Percentiles rank a stretch among this genome's conserved stretches.
Conservation (phyloP, 139 green algal species). For the Bryopsis sp. region DNA sequence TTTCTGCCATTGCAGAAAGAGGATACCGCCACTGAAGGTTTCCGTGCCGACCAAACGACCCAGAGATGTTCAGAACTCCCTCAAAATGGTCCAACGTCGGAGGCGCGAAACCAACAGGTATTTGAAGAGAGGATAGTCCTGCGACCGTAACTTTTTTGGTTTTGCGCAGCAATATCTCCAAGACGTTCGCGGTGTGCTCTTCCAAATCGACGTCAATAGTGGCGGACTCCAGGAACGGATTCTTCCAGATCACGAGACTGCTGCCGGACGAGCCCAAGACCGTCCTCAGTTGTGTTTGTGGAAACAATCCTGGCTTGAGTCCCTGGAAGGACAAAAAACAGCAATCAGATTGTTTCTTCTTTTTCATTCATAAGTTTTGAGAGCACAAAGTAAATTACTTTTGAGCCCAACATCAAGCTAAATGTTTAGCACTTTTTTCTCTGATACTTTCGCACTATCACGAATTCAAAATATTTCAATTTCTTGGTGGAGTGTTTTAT, state of each 20-base stretch:
- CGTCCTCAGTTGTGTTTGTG: background rate
- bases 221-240: slow-evolving; percentile 35
- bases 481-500: no score
- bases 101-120: background rate
- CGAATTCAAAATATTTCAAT: background rate
- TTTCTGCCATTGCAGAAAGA: slow-evolving; percentile 24
- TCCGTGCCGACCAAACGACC: background rate
- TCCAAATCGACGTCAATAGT: slow-evolving; percentile 22
- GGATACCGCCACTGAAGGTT: slow-evolving; percentile 26
- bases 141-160: background rate
- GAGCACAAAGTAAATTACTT: no score
- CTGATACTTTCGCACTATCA: no score
- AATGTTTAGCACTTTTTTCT: no score
- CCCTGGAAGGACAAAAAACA: background rate
- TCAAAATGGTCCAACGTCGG: background rate
- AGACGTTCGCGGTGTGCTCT: background rate
- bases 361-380: no score
- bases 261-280: slow-evolving; percentile 18
- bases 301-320: background rate
- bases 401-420: no score
- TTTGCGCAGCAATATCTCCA: background rate
- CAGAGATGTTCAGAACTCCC: background rate
- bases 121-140: background rate
- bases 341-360: no score
- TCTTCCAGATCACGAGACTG: slow-evolving; percentile 28